phyloP scores from a whole-genome alignment of 768 basidiomycete species.

The Russula ochroleuca region DNA sequence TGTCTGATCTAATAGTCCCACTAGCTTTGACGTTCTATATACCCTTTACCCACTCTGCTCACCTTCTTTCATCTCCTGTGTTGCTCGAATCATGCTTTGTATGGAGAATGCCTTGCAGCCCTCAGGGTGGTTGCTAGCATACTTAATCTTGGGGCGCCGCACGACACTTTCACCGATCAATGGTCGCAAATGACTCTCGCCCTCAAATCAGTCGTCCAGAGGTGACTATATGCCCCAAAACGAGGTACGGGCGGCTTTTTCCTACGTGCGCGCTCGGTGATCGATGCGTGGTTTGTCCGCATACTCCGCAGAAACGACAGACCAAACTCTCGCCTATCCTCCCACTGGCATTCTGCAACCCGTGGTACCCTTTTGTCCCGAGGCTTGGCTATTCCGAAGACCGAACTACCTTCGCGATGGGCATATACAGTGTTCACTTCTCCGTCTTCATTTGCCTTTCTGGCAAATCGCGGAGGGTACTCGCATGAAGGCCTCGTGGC shows the following conservation, averaged over 20 bases:
- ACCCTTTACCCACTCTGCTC: not conserved
- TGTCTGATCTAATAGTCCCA: slow-evolving; percentile 6
- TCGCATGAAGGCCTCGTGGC: slow-evolving; percentile 23
- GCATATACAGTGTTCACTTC: not conserved
- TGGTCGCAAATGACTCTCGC: too few species aligned
- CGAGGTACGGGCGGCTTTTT: not conserved
- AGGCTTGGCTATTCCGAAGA: not conserved
- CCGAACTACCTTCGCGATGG: not conserved
- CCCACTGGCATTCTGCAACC: not conserved
- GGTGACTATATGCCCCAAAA: not conserved
- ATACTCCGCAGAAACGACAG: not conserved
- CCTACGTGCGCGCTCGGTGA: not conserved
- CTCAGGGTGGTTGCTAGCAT: too few species aligned
- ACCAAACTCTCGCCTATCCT: not conserved
- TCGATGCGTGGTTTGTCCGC: not conserved
- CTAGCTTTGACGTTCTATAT: slow-evolving; percentile 1
- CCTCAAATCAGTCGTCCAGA: not conserved
- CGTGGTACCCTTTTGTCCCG: not conserved
- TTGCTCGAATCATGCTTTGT: slow-evolving; percentile 4
- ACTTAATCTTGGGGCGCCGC: not conserved
- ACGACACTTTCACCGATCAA: not conserved
- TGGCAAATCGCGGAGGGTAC: not conserved
- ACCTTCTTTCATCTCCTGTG: not conserved
- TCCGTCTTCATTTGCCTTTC: not conserved
- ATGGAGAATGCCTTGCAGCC: not conserved